Base-by-base conservation (phyloP, 2,329 filamentous ascomycete genomes). In the Bipolaris zeicola region DNA sequence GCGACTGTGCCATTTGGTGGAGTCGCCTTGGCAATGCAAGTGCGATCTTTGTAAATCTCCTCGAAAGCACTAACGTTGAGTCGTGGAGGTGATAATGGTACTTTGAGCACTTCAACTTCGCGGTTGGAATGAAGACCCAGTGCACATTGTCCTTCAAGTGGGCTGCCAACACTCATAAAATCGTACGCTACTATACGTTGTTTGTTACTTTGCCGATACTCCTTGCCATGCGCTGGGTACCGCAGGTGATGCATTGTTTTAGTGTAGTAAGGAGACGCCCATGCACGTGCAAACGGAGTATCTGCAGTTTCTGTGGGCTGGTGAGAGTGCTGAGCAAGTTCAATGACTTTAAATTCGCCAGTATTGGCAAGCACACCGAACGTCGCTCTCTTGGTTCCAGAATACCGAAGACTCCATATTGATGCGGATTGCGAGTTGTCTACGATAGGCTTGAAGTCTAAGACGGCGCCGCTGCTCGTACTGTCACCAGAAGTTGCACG, bases 321-420 rank as follows among this genome's bases (percentile, higher is more conserved):
- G 57, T 75, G 72, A 5, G 68, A 80, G 58, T 85, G 82, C 61
- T 83, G 82, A 20, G 79, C 80, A 24, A 85, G 76, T 47, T 86
- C 82, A 58, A 83, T 80, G 6, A 82, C 74, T 62, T 83, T 86
- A 64, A 88, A 77, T 58, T 87, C 82, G 11, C 86, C 86, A 2
- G 78, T 82, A 64, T 81, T 87, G 0, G 85, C 83, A 39, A 87
- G 78, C 11, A 86, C 80, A 7, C 83, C 85, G 37, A 88, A 79
- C 20, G 80, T 83, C 11, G 84, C 85, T 53, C 83, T 77, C 67
- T 82, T 84, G 6, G 80, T 82, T 20, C 83, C 84, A 3, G 83
- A 86, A 65, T 86, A 88, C 7, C 85, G 81, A 52, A 88, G 70
- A 68, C 84, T 87, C 85, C 85, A 87, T 41, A 88, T 85, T 2